Base-by-base conservation (phyloP, 2,329 filamentous ascomycete species). In the Alternaria sp. region DNA sequence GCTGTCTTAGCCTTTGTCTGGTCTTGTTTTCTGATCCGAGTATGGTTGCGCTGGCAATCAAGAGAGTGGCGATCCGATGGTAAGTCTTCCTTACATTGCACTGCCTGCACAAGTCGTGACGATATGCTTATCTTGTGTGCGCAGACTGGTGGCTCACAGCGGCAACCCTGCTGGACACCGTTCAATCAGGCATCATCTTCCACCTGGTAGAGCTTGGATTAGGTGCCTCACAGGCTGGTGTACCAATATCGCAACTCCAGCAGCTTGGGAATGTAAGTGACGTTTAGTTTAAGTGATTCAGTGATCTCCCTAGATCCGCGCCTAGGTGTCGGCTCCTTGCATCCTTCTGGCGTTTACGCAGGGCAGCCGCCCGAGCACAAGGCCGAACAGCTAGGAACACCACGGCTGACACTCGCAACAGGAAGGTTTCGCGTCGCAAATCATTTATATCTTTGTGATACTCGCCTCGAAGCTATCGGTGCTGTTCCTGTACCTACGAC, bases 31-130 rank as follows among this genome's bases (percentile, higher is more conserved):
- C 28, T 72, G 30, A 75, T 78, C 3, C 68, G 75, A 25, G 53
- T 74, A 41, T 77, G 70, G 66, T 51, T 77, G 49, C 70, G 74
- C n/a, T 51, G 54, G 9, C 65, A 70, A 36, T 65, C 67, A 3
- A 68, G 68, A 27, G 70, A 76, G 30, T 78, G 74, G 75, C 72
- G 66, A 55, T 65, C 67, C 32, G 75, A 78, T 50, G 74, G 75
- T 58, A 71, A 68, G 60, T 69, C 70, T 18, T 60, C 75, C 20
- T 64, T 59, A 11, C 12, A 58, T 64, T 44, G 67, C 72, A 38
- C 40, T 30, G 18, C 12, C 30, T 49, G 10, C 32, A 9, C 10
- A 71, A 72, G 20, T 71, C 74, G 49, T 30, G 40, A 44, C 51
- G n/a, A 12, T 48, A 16, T 48, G 32, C 48, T 60, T 46, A 60